Conservation (phyloP, 2,329 filamentous ascomycete genomes). For the Metarhizium anisopliae region DNA sequence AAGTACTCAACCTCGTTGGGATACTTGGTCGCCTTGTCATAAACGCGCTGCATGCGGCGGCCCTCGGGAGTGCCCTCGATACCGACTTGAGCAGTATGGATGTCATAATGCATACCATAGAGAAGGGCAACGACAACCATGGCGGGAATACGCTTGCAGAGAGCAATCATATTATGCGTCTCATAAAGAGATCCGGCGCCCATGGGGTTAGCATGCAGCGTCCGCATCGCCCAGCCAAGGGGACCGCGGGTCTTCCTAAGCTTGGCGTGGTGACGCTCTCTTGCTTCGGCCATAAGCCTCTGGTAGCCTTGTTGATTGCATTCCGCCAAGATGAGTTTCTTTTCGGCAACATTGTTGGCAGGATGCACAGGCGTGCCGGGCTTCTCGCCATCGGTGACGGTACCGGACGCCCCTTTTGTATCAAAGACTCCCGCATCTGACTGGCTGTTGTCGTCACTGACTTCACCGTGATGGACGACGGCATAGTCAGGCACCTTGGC, state of each 20-base stretch:
- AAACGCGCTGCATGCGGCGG: conserved; percentile 40
- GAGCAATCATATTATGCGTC: conserved; percentile 55
- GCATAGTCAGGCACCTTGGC: conserved; percentile 66
- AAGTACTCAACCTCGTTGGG: conserved; percentile 53
- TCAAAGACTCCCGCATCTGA: conserved; percentile 14
- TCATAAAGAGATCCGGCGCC: conserved; percentile 68
- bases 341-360: conserved; percentile 23
- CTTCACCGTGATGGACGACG: conserved; percentile 57
- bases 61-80: conserved; percentile 14
- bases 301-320: conserved; percentile 47
- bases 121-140: conserved; percentile 52
- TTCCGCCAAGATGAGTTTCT: conserved; percentile 39
- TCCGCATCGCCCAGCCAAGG: conserved; percentile 77
- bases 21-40: conserved; percentile 55
- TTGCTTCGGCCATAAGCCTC: conserved; percentile 47
- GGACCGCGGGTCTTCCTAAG: conserved; percentile 55
- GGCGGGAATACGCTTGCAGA: conserved; percentile 60
- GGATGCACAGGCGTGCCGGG: conserved; percentile 5
- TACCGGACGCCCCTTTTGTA: conserved; percentile 12
- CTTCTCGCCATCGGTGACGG: neutral
- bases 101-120: conserved; percentile 76
- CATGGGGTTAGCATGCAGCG: conserved; percentile 64
- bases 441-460: conserved; percentile 15
- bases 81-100: conserved; percentile 39
- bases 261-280: conserved; percentile 51